These are phyloP conservation scores for Aspergillus hortae DNA, from an alignment of 2,329 filamentous ascomycete species.

Conservation along the genomic window DNA sequence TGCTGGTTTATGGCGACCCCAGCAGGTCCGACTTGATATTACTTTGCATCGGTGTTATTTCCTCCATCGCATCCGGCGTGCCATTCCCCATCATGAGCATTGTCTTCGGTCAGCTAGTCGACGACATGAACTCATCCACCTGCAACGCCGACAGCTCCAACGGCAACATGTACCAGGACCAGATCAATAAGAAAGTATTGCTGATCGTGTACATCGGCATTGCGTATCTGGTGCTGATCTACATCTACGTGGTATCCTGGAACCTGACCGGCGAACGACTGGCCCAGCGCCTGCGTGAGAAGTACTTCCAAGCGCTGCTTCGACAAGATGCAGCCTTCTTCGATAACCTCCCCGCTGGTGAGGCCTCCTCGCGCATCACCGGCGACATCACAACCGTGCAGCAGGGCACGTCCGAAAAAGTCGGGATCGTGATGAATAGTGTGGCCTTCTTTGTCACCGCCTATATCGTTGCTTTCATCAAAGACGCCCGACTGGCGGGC, in stretches of 20 bases:
- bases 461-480: constrained; percentile 64
- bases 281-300: constrained; percentile 58
- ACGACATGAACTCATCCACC: constrained; percentile 34
- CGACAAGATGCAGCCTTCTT: constrained; percentile 63
- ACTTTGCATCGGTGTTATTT: constrained; percentile 24
- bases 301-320: constrained; percentile 57
- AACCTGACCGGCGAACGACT: constrained; percentile 61
- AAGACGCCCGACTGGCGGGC: constrained; percentile 58
- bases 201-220: constrained; percentile 61
- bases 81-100: constrained; percentile 39
- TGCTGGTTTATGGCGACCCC: constrained; percentile 3
- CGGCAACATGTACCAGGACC: neutral
- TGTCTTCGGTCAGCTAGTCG: constrained; percentile 37
- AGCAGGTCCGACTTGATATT: constrained; percentile 19
- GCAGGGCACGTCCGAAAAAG: constrained; percentile 66
- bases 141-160: constrained; percentile 11
- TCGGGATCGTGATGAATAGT: constrained; percentile 60
- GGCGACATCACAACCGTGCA: constrained; percentile 64
- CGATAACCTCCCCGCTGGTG: constrained; percentile 58
- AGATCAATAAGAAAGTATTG: constrained; percentile 11
- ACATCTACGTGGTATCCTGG: constrained; percentile 62
- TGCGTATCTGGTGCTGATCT: constrained; percentile 61
- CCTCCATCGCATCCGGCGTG: constrained; percentile 34
- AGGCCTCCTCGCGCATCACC: constrained; percentile 60
- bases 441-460: constrained; percentile 64